Base-by-base conservation (phyloP, 768 basidiomycete genomes). In the Tulasnella sp. region DNA sequence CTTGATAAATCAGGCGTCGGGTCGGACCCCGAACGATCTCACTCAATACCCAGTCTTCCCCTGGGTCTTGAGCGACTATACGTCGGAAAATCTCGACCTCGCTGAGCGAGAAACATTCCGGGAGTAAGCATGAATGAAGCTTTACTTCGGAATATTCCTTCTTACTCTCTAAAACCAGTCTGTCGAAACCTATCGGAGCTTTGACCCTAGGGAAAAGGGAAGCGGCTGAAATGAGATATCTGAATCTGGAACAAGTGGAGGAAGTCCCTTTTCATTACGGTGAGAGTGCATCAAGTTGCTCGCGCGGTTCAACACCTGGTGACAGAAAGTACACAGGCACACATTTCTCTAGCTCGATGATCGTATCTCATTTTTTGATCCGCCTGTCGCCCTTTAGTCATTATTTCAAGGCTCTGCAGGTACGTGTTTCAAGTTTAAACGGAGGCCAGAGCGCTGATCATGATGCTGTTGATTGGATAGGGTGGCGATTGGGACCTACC, bases 321-420 rank as follows among this genome's bases (percentile, higher is more conserved):
- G 18, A 15, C 75, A 29, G 23, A 44, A 55, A 81, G 81, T 74
- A 1, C 32, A 77, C 70, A 80, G 85, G 96, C 61, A 98, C 96
- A 0, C 96, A 98, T 83, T 98, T 96, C 82, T 94, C 93, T 82
- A 96, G 95, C 13, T 96, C 95, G 3, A 98, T 98, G 96, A 97
- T 95, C 78, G 93, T 96, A 69, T 96, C 95, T 85, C 95, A 97
- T 81, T 98, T 93, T 85, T 85, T 97, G 81, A 96, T 98, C 76
- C 88, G 96, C 29, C 85, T 96, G 81, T 90, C 92, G 18, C 96
- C 96, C 0, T 98, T 93, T 83, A 96, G 95, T 35, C 91, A 92
- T 82, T 96, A 97, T 92, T 98, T 96, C 87, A 94, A 96, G 85
- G 94, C 93, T 2, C 84, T 98, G 42, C 90, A 91, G 86, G 89